A percentile compares a stretch with the other conserved stretches of the same genome.
These are phyloP conservation scores for Phytophthora chlamydospora DNA, from an alignment of 352 stramenopile species.

Conservation along the genomic window DNA sequence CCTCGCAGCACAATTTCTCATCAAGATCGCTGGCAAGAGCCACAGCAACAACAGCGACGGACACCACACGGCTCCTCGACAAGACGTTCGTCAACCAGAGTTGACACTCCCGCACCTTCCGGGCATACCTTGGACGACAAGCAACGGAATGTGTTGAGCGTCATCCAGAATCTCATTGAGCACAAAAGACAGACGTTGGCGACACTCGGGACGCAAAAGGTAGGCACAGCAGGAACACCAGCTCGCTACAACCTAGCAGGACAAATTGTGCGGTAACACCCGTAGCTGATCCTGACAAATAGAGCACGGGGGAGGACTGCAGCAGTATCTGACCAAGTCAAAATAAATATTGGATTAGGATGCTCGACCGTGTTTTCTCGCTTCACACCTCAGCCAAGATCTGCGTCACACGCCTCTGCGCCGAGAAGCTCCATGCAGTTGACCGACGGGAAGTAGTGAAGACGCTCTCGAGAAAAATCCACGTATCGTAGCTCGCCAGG, in stretches of 20 bases:
- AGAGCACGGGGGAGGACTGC: background rate
- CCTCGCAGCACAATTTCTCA: constrained; percentile 14
- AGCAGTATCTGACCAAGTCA: constrained; percentile 7
- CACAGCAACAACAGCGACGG: constrained; percentile 22
- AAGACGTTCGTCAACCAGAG: constrained; percentile 5
- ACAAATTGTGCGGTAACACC: constrained; percentile 27
- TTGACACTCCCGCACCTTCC: constrained; percentile 5
- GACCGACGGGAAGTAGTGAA: constrained; percentile 79
- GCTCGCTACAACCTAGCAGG: constrained; percentile 25
- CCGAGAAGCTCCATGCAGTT: constrained; percentile 84
- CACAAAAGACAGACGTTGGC: constrained; percentile 77
- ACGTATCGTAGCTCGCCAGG: constrained; percentile 59
- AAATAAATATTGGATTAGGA: constrained; percentile 40
- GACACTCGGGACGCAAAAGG: constrained; percentile 44
- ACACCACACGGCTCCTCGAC: constrained; percentile 4
- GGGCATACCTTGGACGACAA: constrained; percentile 48
- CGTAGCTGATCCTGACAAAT: background rate
- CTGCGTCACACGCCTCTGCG: constrained; percentile 57
- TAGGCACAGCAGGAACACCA: constrained; percentile 6
- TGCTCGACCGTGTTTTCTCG: constrained; percentile 16
- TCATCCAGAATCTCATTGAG: constrained; percentile 82
- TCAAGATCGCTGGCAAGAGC: constrained; percentile 19
- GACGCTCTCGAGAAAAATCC: constrained; percentile 47
- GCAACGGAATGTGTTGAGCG: constrained; percentile 68
- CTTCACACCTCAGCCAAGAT: constrained; percentile 37